Evolutionary conservation across 371 early-diverging fungal genomes (phyloP), one percentile per base, ranked within the genome.

Genomic region (Mortierella sp.): DNA sequence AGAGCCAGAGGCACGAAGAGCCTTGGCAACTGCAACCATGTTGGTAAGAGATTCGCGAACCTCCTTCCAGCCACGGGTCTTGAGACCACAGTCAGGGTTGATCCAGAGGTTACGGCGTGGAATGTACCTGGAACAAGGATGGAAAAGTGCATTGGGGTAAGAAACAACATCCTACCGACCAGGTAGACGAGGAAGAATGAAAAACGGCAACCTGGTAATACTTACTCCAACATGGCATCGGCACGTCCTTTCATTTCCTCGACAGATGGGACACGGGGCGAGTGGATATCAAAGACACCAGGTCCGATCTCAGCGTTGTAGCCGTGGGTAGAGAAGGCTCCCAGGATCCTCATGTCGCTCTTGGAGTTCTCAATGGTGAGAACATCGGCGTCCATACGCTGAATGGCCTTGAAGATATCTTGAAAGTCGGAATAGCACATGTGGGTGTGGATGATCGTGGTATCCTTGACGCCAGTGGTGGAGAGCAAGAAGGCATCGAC

Each of bases 381-480:
- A 54, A 94, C 96, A 87, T 98, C 96, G 71, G 95, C 94, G 86
- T 96, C 96, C 81, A 94, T 81, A 79, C 87, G 88, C 66, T 89
- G 83, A 83, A 98, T 97, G 43, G 96, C 90, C 56, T 87, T 87
- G 84, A 98, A 94, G 83, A 98, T 98, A 84, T 96, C 97, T 82
- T 97, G 94, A 84, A 98, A 98, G 84, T 97, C 98, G 81, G 93
- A 93, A 92, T 97, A 98, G 88, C 98, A 98, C 87, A 94, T 93
- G 82, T 95, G 95, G 62, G 96, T 91, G 89, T 98, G 98, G 83
- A 98, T 95, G 86, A 98, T 96, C 60, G 97, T 96, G 30, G 87
- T 87, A 78, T 95, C 89, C 30, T 82, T 76, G 55, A 98, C 98
- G 68, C 94, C 95, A 58, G 92, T 84, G 58, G 94, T 93, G 62